These are phyloP conservation scores for Dactylellina parvicollis DNA, from an alignment of 2,329 filamentous ascomycete genomes.

Conservation along the genomic window DNA sequence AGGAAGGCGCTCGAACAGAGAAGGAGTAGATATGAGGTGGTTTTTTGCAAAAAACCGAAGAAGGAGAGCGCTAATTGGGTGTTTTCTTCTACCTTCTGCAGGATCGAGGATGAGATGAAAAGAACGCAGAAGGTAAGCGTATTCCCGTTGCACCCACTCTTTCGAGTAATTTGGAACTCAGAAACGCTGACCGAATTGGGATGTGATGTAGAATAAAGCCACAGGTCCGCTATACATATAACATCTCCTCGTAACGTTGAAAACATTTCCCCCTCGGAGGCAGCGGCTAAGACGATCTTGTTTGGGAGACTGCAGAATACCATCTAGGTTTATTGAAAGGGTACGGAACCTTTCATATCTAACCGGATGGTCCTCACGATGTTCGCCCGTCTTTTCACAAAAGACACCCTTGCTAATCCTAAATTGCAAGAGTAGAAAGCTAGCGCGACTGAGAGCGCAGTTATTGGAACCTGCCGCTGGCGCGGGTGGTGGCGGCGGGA, in stretches of 20 bases:
- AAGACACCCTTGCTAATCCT: constrained; percentile 55
- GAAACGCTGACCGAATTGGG: constrained; percentile 57
- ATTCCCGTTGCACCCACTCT: constrained; percentile 52
- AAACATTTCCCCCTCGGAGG: not conserved
- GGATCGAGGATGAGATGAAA: constrained; percentile 99
- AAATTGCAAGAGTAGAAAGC: constrained; percentile 74
- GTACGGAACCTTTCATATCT: constrained; percentile 64
- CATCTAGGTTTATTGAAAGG: constrained; percentile 97
- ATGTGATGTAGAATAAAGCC: constrained; percentile 86
- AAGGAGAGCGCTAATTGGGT: constrained; percentile 5
- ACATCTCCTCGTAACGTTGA: not conserved
- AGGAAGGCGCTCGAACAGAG: constrained; percentile 6
- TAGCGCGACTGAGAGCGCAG: constrained; percentile 91
- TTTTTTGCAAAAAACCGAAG: too few species aligned
- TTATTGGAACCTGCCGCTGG: constrained; percentile 88
- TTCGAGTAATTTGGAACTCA: constrained; percentile 16
- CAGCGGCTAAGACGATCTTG: constrained; percentile 48
- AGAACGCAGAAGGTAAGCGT: constrained; percentile 87
- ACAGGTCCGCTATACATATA: constrained; percentile 74
- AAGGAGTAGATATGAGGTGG: too few species aligned
- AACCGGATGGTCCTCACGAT: too few species aligned
- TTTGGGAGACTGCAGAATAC: constrained; percentile 74
- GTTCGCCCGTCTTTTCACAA: constrained; percentile 14
- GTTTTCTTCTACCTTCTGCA: constrained; percentile 62
- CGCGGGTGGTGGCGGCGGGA: constrained; percentile 75